These are phyloP conservation scores for Neoboletus subvelutipes DNA, from an alignment of 768 basidiomycete species.

Conservation along the genomic window DNA sequence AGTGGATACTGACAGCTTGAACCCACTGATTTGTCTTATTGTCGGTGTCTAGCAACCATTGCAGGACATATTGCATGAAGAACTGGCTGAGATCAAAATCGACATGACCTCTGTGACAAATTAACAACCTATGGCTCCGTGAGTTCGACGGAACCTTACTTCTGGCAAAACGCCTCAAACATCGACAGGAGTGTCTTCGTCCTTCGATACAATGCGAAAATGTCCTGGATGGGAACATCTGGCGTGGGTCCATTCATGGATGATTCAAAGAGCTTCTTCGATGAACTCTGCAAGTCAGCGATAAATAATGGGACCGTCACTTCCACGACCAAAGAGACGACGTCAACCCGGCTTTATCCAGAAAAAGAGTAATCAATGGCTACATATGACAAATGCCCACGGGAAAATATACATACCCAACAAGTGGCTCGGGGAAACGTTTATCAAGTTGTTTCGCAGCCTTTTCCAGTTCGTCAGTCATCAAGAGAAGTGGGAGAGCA, in stretches of 20 bases:
- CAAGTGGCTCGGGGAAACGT: slow-evolving; percentile 78
- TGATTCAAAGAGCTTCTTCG: slow-evolving; percentile 75
- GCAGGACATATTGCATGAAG: slow-evolving; percentile 85
- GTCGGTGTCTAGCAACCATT: slow-evolving; percentile 89
- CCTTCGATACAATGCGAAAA: slow-evolving; percentile 83
- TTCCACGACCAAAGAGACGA: slow-evolving; percentile 75
- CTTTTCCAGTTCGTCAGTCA: slow-evolving; percentile 92
- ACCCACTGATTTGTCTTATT: slow-evolving; percentile 94
- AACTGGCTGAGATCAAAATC: slow-evolving; percentile 71
- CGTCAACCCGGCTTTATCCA: slow-evolving; percentile 59
- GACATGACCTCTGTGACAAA: slow-evolving; percentile 45
- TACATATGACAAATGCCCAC: not conserved
- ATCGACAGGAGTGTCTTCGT: slow-evolving; percentile 74
- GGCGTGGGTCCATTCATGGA: slow-evolving; percentile 87
- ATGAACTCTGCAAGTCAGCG: slow-evolving; percentile 63
- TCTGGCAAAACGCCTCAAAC: slow-evolving; percentile 75
- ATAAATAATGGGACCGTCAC: slow-evolving; percentile 64
- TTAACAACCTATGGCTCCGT: not conserved
- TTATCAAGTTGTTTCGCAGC: slow-evolving; percentile 80
- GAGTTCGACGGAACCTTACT: slow-evolving; percentile 47
- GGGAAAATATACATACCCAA: slow-evolving; percentile 54
- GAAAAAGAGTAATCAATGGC: not conserved
- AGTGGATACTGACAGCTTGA: slow-evolving; percentile 61
- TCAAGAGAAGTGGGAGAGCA: slow-evolving; percentile 74
- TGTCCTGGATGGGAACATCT: slow-evolving; percentile 85